These are phyloP conservation scores for Torrubiella hemipterigena DNA, from an alignment of 2,329 filamentous ascomycete genomes.

Conservation along the genomic window DNA sequence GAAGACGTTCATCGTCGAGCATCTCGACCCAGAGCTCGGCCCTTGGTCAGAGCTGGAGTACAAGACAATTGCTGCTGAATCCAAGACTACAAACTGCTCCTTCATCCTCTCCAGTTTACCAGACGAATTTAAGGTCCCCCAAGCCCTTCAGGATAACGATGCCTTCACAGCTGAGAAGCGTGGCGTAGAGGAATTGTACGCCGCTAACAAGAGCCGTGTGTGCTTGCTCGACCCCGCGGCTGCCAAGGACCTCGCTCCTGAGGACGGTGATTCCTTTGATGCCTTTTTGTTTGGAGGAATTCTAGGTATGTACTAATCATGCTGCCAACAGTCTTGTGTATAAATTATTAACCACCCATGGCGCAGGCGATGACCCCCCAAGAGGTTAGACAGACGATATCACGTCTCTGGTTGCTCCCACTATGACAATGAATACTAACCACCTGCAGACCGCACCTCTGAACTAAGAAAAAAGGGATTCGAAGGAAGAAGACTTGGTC, in stretches of 20 bases:
- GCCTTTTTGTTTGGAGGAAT: slow-evolving; percentile 95
- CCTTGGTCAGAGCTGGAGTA: slow-evolving; percentile 94
- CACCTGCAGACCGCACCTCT: slow-evolving; percentile 71
- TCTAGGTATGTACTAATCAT: slow-evolving; percentile 48
- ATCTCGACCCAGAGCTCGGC: slow-evolving; percentile 89
- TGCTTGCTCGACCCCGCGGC: slow-evolving; percentile 86
- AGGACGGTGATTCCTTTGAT: slow-evolving; percentile 74
- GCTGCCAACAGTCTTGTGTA: slow-evolving; percentile 4
- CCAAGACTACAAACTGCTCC: slow-evolving; percentile 47
- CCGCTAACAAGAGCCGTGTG: slow-evolving; percentile 58
- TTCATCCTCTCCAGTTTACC: slow-evolving; percentile 82
- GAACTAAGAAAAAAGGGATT: slow-evolving; percentile 93
- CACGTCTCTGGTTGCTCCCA: too few species aligned
- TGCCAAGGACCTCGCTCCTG: slow-evolving; percentile 66
- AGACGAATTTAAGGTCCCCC: slow-evolving; percentile 51
- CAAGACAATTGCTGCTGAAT: slow-evolving; percentile 73
- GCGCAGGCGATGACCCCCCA: slow-evolving; percentile 78
- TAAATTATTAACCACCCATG: slow-evolving; percentile 4
- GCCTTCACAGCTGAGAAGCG: slow-evolving; percentile 61
- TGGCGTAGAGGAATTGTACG: slow-evolving; percentile 76
- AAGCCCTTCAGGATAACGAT: slow-evolving; percentile 38
- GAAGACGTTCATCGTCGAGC: slow-evolving; percentile 88
- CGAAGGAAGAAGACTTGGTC: slow-evolving; percentile 71
- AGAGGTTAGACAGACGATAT: slow-evolving; percentile 49
- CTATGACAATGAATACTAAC: slow-evolving; percentile 9